These are phyloP conservation scores for Prunus yedoensis DNA, from an alignment of 331 rosid species.

Conservation along the genomic window DNA sequence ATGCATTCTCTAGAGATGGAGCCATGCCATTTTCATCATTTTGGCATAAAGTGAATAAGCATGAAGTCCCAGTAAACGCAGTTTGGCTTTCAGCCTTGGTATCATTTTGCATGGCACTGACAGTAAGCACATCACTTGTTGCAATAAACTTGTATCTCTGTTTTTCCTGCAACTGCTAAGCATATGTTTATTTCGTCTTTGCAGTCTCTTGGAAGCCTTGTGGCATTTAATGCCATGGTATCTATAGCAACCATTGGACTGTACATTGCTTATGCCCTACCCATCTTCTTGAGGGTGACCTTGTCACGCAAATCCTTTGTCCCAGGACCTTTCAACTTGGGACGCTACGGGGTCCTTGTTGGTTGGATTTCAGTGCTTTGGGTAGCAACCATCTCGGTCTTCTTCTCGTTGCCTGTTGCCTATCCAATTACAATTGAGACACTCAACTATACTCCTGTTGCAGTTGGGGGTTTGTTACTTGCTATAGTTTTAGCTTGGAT, in stretches of 20 bases:
- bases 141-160: background rate
- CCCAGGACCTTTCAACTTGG: constrained; percentile 85
- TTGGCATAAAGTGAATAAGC: constrained; percentile 84
- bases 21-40: constrained; percentile 90
- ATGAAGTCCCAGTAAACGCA: constrained; percentile 80
- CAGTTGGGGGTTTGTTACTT: constrained; percentile 73
- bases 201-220: constrained; percentile 97
- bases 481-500: constrained; percentile 67
- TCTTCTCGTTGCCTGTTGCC: constrained; percentile 80
- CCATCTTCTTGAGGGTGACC: constrained; percentile 85
- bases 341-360: constrained; percentile 55
- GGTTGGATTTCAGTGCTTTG: constrained; percentile 90
- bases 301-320: constrained; percentile 62
- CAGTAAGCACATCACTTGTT: constrained; percentile 45
- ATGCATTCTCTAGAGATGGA: constrained; percentile 97
- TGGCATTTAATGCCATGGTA: constrained; percentile 95
- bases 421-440: constrained; percentile 71
- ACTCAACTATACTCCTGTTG: constrained; percentile 90
- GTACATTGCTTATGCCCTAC: constrained; percentile 86
- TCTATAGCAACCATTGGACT: constrained; percentile 90
- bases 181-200: background rate
- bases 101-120: constrained; percentile 87
- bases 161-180: constrained; percentile 6
- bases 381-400: constrained; percentile 72
- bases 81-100: constrained; percentile 84